Evolutionary conservation across 1,284 basidiomycete species (phyloP).

Genomic region (Apiotrichum veenhuisii): DNA sequence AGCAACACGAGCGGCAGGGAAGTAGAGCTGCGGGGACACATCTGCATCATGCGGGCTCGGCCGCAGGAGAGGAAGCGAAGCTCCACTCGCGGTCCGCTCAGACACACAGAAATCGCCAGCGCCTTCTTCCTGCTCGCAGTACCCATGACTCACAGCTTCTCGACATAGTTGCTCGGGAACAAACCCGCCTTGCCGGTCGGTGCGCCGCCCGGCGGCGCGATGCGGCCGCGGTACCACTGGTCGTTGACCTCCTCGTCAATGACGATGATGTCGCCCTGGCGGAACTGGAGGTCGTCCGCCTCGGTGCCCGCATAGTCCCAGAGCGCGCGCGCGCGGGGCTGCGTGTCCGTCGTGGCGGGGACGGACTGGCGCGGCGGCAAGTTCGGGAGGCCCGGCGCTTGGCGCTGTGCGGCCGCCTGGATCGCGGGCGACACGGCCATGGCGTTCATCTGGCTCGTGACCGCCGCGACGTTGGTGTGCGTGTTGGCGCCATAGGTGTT

Average conservation of each 20-base stretch:
- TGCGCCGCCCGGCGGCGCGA: slow-evolving; percentile 31
- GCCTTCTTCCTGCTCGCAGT: too few species aligned
- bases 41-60: too few species aligned
- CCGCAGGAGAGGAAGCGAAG: too few species aligned
- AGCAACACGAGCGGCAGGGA: too few species aligned
- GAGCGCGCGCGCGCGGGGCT: slow-evolving; percentile 32
- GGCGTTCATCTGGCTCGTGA: slow-evolving; percentile 1
- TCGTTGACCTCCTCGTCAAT: slow-evolving; percentile 47
- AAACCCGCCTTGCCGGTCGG: slow-evolving; percentile 34
- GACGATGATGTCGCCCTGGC: slow-evolving; percentile 38
- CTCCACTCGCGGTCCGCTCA: too few species aligned
- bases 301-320: slow-evolving; percentile 46
- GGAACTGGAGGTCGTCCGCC: slow-evolving; percentile 40
- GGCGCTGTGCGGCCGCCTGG: background rate
- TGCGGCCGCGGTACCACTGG: slow-evolving; percentile 43
- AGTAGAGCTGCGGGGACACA: too few species aligned
- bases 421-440: background rate
- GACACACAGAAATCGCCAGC: too few species aligned
- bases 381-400: background rate
- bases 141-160: slow-evolving; percentile 45
- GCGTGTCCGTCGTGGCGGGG: background rate
- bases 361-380: background rate
- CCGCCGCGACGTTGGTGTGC: slow-evolving; percentile 1
- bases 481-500: too few species aligned
- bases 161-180: slow-evolving; percentile 45